A percentile compares a stretch with the other conserved stretches of the same genome.
phyloP scores from a whole-genome alignment of 345 rosid species.

The Cardamine resedifolia region DNA sequence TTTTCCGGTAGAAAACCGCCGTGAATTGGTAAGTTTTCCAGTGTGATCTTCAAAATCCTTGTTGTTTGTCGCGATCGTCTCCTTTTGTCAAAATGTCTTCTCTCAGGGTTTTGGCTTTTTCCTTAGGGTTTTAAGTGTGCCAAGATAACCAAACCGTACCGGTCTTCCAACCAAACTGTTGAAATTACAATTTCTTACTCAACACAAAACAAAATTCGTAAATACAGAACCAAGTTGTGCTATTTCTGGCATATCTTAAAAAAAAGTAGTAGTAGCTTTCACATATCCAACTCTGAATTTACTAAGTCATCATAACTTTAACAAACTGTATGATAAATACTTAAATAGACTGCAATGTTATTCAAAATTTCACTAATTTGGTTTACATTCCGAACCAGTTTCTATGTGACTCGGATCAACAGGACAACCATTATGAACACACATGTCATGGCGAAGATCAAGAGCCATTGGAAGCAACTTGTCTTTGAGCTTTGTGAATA shows the following conservation, averaged over 20 bases:
- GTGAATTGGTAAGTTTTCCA: no score
- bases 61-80: no score
- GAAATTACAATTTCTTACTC: neutral
- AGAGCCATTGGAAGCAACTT: constrained; percentile 79
- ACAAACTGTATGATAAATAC: neutral
- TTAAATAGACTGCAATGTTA: neutral
- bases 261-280: neutral
- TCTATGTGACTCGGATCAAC: constrained; percentile 72
- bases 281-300: constrained; percentile 1
- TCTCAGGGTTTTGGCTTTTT: no score
- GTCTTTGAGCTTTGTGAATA: constrained; percentile 74
- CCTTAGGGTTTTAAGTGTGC: constrained; percentile 17
- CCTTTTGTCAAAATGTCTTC: no score
- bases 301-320: neutral
- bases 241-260: neutral
- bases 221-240: no score
- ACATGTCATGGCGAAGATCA: constrained; percentile 67
- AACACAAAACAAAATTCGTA: neutral
- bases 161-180: no score
- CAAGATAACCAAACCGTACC: neutral
- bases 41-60: no score
- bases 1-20: no score
- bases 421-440: constrained; percentile 85
- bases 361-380: neutral
- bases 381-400: neutral